These are phyloP conservation scores for Diaporthe ampelina DNA, from an alignment of 2,329 filamentous ascomycete genomes.

Conservation along the genomic window DNA sequence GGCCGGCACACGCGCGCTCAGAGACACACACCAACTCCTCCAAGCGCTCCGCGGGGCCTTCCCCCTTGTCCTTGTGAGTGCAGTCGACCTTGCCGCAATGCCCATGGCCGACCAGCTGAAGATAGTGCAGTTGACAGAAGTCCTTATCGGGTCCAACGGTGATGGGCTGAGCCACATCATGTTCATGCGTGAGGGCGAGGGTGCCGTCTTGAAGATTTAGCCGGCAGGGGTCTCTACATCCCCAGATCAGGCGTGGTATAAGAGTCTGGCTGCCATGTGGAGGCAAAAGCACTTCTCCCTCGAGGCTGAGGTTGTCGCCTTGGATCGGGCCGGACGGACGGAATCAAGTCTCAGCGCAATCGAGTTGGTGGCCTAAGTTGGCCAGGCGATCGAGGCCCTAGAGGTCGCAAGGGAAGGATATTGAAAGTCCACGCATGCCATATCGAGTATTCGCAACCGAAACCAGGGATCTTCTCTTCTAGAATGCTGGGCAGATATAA, in stretches of 20 bases:
- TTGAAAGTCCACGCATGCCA: not conserved
- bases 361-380: not conserved
- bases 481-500: not conserved
- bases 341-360: not conserved
- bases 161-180: not conserved
- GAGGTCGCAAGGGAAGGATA: no score
- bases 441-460: not conserved
- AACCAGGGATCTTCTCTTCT: not conserved
- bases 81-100: not conserved
- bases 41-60: not conserved
- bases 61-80: not conserved
- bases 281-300: not conserved
- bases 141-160: not conserved
- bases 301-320: not conserved
- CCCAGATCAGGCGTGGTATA: not conserved
- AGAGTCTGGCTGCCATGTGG: not conserved
- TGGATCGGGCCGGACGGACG: not conserved
- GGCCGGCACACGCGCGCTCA: not conserved
- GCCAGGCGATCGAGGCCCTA: not conserved
- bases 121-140: not conserved
- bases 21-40: not conserved
- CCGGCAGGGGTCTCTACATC: not conserved
- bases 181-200: not conserved
- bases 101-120: not conserved
- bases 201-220: not conserved